Conservation (phyloP, 1,284 basidiomycete genomes). For the Malassezia nana region DNA sequence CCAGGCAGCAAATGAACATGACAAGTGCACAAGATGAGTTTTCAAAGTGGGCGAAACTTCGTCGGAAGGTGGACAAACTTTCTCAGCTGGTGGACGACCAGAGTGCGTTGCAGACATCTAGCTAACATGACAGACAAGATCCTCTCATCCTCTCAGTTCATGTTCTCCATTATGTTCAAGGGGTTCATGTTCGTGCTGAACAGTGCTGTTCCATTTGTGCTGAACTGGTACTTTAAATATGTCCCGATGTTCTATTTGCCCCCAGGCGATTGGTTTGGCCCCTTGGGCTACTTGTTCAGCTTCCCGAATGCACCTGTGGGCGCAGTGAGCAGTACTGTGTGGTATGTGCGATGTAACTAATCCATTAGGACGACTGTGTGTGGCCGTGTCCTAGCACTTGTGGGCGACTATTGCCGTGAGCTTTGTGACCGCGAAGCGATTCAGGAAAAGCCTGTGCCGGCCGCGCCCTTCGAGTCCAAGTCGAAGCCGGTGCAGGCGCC, state of each 20-base stretch:
- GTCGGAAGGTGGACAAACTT: slow-evolving; percentile 81
- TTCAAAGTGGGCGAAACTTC: slow-evolving; percentile 92
- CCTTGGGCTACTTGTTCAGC: slow-evolving; percentile 30
- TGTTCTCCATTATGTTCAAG: slow-evolving; percentile 31
- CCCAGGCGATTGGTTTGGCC: slow-evolving; percentile 36
- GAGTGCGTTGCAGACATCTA: slow-evolving; percentile 48
- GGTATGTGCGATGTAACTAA: neutral
- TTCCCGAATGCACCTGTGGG: slow-evolving; percentile 33
- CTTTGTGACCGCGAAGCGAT: slow-evolving; percentile 4
- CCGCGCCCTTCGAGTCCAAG: neutral
- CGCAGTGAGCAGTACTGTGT: slow-evolving; percentile 19
- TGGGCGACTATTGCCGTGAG: slow-evolving; percentile 15
- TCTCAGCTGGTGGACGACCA: slow-evolving; percentile 84
- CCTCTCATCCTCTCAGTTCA: slow-evolving; percentile 22
- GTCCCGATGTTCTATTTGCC: slow-evolving; percentile 47
- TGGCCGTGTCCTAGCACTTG: slow-evolving; percentile 13
- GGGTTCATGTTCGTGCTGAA: slow-evolving; percentile 35
- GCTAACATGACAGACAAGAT: slow-evolving; percentile 17
- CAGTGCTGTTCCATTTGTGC: slow-evolving; percentile 31
- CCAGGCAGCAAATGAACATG: slow-evolving; percentile 72
- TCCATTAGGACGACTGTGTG: slow-evolving; percentile 12
- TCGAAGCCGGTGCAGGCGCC: neutral
- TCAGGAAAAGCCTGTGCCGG: neutral
- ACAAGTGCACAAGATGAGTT: slow-evolving; percentile 96
- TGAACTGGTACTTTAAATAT: slow-evolving; percentile 40